Evolutionary conservation across 2,329 filamentous ascomycete species (phyloP).

Genomic region (Arthrinium phaeospermum): DNA sequence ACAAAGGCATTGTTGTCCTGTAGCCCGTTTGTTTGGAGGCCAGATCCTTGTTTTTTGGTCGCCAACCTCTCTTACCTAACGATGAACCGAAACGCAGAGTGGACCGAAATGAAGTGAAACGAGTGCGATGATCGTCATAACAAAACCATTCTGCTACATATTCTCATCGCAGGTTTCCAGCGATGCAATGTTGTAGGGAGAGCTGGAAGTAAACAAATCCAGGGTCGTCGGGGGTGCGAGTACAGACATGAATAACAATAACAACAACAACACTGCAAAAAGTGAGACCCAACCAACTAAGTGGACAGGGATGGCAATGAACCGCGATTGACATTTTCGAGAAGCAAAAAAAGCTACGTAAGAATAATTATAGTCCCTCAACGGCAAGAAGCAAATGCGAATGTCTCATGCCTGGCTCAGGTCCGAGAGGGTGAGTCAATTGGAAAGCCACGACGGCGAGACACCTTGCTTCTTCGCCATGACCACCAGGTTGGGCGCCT

Average conservation of each 20-base stretch:
- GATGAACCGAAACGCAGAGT: neutral
- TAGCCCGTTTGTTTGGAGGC: neutral
- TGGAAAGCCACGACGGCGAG: neutral
- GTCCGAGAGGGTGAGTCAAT: neutral
- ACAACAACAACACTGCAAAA: neutral
- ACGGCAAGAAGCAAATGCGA: neutral
- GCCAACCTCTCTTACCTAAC: conserved; percentile 3
- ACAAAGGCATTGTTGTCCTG: conserved; percentile 17
- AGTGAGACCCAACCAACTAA: neutral
- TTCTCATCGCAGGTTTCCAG: neutral
- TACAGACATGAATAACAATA: neutral
- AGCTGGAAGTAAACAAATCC: neutral
- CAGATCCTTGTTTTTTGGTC: neutral
- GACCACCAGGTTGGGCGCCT: conserved; percentile 19
- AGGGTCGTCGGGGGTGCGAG: neutral
- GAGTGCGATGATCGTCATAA: neutral
- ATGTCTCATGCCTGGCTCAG: neutral
- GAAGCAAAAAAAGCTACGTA: neutral
- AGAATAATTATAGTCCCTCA: neutral
- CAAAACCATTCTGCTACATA: neutral
- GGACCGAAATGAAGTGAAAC: neutral
- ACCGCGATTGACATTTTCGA: neutral
- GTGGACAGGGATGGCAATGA: neutral
- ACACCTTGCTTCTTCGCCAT: conserved; percentile 18
- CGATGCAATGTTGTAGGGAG: neutral